A percentile compares a stretch with the other conserved stretches of the same genome.
Evolutionary conservation across 2,329 filamentous ascomycete genomes (phyloP).

Genomic region (Xylariaceae sp.): DNA sequence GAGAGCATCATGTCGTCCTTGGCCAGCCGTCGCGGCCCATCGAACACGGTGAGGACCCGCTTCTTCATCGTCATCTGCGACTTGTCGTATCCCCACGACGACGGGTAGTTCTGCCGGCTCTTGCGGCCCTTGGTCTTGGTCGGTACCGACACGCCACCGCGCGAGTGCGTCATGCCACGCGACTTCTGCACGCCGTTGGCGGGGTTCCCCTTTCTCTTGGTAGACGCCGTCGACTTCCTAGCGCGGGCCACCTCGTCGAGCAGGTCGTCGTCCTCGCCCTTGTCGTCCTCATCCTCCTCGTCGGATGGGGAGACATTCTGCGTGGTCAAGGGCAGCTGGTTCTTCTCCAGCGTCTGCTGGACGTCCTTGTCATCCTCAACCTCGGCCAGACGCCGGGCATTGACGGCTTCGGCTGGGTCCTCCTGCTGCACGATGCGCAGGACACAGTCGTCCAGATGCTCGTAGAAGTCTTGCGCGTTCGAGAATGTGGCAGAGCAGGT

Average conservation of each 20-base stretch:
- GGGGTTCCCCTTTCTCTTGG: constrained; percentile 54
- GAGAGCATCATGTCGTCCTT: constrained; percentile 99
- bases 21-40: constrained; percentile 79
- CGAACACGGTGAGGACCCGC: constrained; percentile 87
- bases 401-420: constrained; percentile 64
- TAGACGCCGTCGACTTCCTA: constrained; percentile 46
- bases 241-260: constrained; percentile 53
- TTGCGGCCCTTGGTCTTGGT: constrained; percentile 66
- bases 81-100: constrained; percentile 86
- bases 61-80: constrained; percentile 99
- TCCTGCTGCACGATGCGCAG: constrained; percentile 67
- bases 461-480: constrained; percentile 96
- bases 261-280: constrained; percentile 54
- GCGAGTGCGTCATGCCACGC: constrained; percentile 71
- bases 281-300: constrained; percentile 53
- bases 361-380: constrained; percentile 60
- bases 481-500: constrained; percentile 87
- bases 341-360: constrained; percentile 58
- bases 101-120: constrained; percentile 88
- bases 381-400: constrained; percentile 60
- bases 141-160: constrained; percentile 59
- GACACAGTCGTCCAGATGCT: constrained; percentile 81
- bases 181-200: constrained; percentile 58
- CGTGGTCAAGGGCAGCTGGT: constrained; percentile 48
- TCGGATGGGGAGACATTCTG: constrained; percentile 31